Conservation (phyloP, 2,329 filamentous ascomycete species). For the Ustilaginoidea virens region DNA sequence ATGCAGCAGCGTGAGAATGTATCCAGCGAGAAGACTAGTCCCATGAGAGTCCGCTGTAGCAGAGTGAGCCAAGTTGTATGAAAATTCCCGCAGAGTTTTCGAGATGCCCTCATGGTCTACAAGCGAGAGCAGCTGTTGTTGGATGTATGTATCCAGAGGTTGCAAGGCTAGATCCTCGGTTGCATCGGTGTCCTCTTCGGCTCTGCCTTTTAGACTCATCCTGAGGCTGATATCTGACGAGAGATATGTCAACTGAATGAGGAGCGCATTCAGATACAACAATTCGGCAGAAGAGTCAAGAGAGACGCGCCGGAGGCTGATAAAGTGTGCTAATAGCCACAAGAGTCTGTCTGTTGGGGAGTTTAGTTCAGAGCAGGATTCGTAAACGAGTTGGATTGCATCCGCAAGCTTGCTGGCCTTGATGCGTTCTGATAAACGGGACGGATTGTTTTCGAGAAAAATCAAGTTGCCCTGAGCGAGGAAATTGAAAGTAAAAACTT, state of each 20-base stretch:
- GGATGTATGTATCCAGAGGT: slow-evolving; percentile 40
- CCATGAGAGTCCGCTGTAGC: slow-evolving; percentile 16
- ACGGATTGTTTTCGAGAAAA: slow-evolving; percentile 25
- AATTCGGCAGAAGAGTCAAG: slow-evolving; percentile 18
- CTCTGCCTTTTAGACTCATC: slow-evolving; percentile 1
- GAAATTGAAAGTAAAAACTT: slow-evolving; percentile 22
- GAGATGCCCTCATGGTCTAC: slow-evolving; percentile 64
- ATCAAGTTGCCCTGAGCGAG: slow-evolving; percentile 20
- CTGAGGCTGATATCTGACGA: slow-evolving; percentile 32
- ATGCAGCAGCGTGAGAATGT: slow-evolving; percentile 69
- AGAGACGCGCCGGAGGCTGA: slow-evolving; percentile 35
- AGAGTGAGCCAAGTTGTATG: slow-evolving; percentile 15
- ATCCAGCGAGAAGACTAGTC: slow-evolving; percentile 62
- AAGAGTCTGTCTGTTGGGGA: slow-evolving; percentile 30
- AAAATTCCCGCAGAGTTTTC: slow-evolving; percentile 18
- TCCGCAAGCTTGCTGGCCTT: slow-evolving; percentile 24
- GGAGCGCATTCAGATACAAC: slow-evolving; percentile 33
- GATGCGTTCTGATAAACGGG: slow-evolving; percentile 20
- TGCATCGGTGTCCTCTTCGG: slow-evolving; percentile 7
- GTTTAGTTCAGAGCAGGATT: slow-evolving; percentile 9
- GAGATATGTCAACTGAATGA: slow-evolving; percentile 36
- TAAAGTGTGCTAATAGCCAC: slow-evolving; percentile 53
- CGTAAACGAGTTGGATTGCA: slow-evolving; percentile 23
- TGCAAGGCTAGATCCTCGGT: slow-evolving; percentile 2
- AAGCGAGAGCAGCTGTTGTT: slow-evolving; percentile 50